Base-by-base conservation (phyloP, 2,329 filamentous ascomycete genomes). In the Iodosphaeria phyllophila region DNA sequence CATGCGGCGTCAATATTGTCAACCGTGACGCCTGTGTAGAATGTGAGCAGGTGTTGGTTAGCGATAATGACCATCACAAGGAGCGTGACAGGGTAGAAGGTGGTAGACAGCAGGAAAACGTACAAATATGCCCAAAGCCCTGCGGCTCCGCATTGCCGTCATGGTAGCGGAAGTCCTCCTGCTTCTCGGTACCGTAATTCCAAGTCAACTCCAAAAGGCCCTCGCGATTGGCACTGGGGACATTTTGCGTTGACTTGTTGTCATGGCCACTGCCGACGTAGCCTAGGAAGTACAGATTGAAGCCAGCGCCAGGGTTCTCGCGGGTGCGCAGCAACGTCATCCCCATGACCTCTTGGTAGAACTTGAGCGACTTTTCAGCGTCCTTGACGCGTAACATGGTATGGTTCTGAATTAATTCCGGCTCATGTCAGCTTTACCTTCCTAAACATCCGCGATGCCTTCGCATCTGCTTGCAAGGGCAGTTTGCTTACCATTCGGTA, bases 311-410 rank as follows among this genome's bases (percentile, higher is more conserved):
- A 13, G 65, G 51, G 37, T 68, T 74, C 52, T 92, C 79, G 8
- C 50, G 52, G 3, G 71, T 84, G 31, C 78, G 70, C 41, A 86
- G 55, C 18, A 91, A 61, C 13, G 63, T 66, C 89, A 95, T 93
- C 30, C 89, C 89, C 51, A 95, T 61, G 15, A 79, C 63, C 5
- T 93, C 80, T 48, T 86, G 65, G 53, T 86, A 86, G 47, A 79
- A 86, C 41, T 72, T 69, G 41, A 84, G 57, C 9, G 73, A 78
- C 48, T 68, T 71, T 43, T 79, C 63, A 13, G 62, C 58, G 37
- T 79, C 71, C 56, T 93, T 95, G 53, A 95, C 75, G 16, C 89
- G 78, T 38, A 98, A 68, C 89, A 95, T 95, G 28, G 78, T 83
- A 54, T 89, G 79, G 54, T 89, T 84, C 70, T 75, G 31, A 7